Evolutionary conservation across 2,329 filamentous ascomycete species (phyloP).

Genomic region (Meredithiella fracta): DNA sequence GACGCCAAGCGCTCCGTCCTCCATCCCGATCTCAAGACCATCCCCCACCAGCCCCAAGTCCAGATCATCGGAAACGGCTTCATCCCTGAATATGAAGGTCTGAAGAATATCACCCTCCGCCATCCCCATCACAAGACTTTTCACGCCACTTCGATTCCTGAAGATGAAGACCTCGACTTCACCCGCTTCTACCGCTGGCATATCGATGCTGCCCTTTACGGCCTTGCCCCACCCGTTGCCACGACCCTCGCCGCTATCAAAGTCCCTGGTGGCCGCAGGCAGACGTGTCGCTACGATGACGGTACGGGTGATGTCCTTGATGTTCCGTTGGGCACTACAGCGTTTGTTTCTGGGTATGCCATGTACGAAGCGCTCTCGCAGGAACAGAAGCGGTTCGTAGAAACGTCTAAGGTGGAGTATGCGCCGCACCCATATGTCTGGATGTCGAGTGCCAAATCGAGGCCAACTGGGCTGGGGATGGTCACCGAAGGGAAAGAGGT

Average conservation of each 20-base stretch:
- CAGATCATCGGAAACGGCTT: constrained; percentile 67
- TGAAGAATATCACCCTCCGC: constrained; percentile 48
- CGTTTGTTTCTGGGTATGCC: constrained; percentile 53
- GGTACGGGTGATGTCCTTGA: constrained; percentile 46
- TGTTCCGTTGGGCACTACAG: constrained; percentile 60
- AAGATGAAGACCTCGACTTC: constrained; percentile 30
- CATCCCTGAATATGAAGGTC: constrained; percentile 52
- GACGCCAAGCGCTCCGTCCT: constrained; percentile 49
- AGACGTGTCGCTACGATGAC: constrained; percentile 59
- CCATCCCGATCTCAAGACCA: constrained; percentile 64
- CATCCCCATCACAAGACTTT: constrained; percentile 69
- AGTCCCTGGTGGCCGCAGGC: constrained; percentile 48
- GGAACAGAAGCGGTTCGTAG: constrained; percentile 50
- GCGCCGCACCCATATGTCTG: constrained; percentile 68
- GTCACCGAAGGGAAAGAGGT: constrained; percentile 51
- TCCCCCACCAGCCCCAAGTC: constrained; percentile 63
- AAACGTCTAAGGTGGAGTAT: constrained; percentile 54
- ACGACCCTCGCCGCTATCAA: constrained; percentile 59
- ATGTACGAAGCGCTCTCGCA: constrained; percentile 53
- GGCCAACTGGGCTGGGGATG: constrained; percentile 54
- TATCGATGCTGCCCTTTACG: constrained; percentile 64
- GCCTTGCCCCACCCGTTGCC: constrained; percentile 54
- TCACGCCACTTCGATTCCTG: constrained; percentile 47
- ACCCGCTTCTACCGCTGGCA: constrained; percentile 61
- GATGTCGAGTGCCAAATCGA: constrained; percentile 55